Conservation (phyloP, 148 eudicot species). For the Tetragonia tetragonoides region DNA sequence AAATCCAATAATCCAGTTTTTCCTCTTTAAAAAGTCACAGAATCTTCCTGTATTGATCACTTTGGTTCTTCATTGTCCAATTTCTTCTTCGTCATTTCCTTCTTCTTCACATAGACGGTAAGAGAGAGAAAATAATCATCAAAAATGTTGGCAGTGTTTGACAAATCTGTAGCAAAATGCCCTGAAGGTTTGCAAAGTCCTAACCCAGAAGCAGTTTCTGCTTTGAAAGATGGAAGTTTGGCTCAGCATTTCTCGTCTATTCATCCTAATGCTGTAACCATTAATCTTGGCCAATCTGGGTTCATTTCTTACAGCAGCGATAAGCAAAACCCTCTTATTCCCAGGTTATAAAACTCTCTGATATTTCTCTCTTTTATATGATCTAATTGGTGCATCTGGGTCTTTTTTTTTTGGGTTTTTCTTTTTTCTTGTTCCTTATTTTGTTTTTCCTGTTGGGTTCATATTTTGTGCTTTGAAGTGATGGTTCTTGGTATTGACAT, state of each 20-base stretch:
- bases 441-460: not conserved
- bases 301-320: constrained; percentile 56
- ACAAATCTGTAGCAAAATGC: constrained; percentile 72
- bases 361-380: constrained; percentile 1
- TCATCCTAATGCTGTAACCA: constrained; percentile 50
- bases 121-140: not conserved
- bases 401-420: not conserved
- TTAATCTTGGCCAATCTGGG: constrained; percentile 62
- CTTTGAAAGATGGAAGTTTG: constrained; percentile 68
- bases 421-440: not conserved
- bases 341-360: constrained; percentile 45
- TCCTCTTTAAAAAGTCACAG: not conserved
- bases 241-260: constrained; percentile 50
- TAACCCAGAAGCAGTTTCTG: constrained; percentile 39
- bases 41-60: not conserved
- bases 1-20: not conserved
- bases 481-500: not conserved
- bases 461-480: not conserved
- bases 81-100: not conserved
- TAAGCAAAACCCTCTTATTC: constrained; percentile 71
- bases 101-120: not conserved
- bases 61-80: not conserved
- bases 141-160: constrained; percentile 77
- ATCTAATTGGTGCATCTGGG: not conserved
- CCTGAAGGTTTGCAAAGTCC: constrained; percentile 65